phyloP scores from a whole-genome alignment of 192 early-diverging fungal genomes.

The Podila clonocystis region DNA sequence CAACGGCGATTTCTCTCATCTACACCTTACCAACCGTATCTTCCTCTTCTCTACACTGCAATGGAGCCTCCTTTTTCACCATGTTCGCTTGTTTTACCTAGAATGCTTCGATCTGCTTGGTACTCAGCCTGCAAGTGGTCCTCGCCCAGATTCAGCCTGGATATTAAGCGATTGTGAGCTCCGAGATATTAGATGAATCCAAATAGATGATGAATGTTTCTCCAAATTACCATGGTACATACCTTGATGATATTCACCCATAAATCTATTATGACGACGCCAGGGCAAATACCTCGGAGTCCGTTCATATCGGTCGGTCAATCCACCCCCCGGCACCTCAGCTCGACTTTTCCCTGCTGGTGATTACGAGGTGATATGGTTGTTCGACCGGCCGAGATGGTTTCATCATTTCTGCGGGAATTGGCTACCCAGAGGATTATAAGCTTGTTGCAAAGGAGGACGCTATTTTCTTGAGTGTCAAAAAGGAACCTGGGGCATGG shows the following conservation, averaged over 20 bases:
- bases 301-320: neutral
- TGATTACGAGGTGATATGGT: neutral
- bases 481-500: neutral
- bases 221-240: no score
- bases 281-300: neutral
- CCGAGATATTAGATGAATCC: no score
- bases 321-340: neutral
- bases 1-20: no score
- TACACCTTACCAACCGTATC: no score
- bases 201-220: no score
- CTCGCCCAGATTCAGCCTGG: neutral
- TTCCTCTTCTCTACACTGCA: no score
- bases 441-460: neutral
- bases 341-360: neutral
- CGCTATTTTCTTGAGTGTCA: neutral
- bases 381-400: no score
- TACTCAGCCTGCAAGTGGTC: neutral
- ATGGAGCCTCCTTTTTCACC: no score
- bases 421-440: neutral
- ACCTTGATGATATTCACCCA: no score
- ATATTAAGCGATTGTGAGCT: neutral
- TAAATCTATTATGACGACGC: neutral
- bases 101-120: no score
- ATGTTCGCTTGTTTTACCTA: no score
- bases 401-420: neutral